These are phyloP conservation scores for Colletotrichum cordylinicola DNA, from an alignment of 2,329 filamentous ascomycete species.

Conservation along the genomic window DNA sequence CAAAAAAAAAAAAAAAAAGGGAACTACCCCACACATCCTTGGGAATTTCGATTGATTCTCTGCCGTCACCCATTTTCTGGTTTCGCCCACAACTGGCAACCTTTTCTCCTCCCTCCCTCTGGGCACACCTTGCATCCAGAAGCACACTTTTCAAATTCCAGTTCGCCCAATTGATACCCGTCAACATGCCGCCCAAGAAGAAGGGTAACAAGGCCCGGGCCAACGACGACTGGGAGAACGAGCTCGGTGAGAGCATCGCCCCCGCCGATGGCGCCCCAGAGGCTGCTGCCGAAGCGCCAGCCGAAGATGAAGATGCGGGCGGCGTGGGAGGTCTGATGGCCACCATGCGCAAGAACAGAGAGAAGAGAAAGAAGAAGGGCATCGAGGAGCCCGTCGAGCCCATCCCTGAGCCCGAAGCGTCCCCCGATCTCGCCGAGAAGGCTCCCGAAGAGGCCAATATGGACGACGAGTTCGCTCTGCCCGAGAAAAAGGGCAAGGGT, in stretches of 20 bases:
- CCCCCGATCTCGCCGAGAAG: constrained; percentile 64
- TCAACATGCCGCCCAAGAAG: constrained; percentile 89
- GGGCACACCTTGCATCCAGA: not conserved
- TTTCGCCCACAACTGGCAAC: constrained; percentile 5
- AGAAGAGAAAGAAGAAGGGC: constrained; percentile 91
- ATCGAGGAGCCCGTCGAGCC: constrained; percentile 69
- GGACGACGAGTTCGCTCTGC: constrained; percentile 85
- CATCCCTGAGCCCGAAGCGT: constrained; percentile 49
- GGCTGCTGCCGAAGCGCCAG: constrained; percentile 55
- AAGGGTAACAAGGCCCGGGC: constrained; percentile 84
- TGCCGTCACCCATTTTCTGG: not conserved
- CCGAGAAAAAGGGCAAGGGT: constrained; percentile 76
- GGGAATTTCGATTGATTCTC: constrained; percentile 11
- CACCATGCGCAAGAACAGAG: constrained; percentile 80
- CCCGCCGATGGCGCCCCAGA: constrained; percentile 61
- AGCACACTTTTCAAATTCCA: not conserved
- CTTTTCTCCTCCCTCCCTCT: not conserved
- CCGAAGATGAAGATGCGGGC: constrained; percentile 58
- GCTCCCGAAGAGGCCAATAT: constrained; percentile 81
- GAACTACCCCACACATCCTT: constrained; percentile 5
- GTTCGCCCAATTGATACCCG: constrained; percentile 19
- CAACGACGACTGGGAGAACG: constrained; percentile 93
- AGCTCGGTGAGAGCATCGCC: constrained; percentile 80
- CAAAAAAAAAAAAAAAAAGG: not conserved
- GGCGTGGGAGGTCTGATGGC: constrained; percentile 76